Evolutionary conservation across 1,284 basidiomycete genomes (phyloP), one percentile per base, ranked within the genome.

Genomic region (Singerocomus inundabilis): DNA sequence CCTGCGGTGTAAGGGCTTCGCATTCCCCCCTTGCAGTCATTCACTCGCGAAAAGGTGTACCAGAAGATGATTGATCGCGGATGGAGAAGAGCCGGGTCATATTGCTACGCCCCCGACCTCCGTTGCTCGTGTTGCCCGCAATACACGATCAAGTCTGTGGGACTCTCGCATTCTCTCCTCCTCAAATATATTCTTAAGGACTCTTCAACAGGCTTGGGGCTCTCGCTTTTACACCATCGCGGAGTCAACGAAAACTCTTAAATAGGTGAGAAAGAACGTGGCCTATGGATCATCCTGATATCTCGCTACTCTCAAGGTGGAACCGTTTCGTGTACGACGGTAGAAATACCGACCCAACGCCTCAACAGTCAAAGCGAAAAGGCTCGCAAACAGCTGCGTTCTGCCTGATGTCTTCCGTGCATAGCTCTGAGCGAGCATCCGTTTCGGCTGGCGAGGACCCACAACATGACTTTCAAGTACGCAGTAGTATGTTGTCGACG

Each of bases 111-210:
- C 58, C 93, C 93, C 3, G 84, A 95, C 66, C 76, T 94, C 70
- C 79, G 73, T 55, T 69, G 72, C 8, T 89, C 92, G 5, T 98
- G 95, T 66, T 98, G 95, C 66, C 91, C 93, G 1, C 91, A 93
- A 56, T 96, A 95, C 64, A 92, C 93, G 1, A 97, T 97, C 67
- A 88, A 82, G 81, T 89, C 57, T 44, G 71, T 63, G 26, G 44
- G 44, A 49, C 39, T 42, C 37, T 33, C 39, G 16, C 46, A 43
- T 35, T 26, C 50, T 42, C 30, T 26, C n/a, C 49, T 44, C 47
- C 45, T 43, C 6, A 42, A 18, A 38, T 29, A 32, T 15, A 51
- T 52, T 29, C n/a, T 28, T 33, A 46, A 55, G 33, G 28, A 30
- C 33, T n/a, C 18, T 25, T 36, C 30, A 30, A 35, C 55, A 91